Evolutionary conservation across 164 flowering plant genomes (phyloP).

Genomic region (Chimonanthus salicifolius): DNA sequence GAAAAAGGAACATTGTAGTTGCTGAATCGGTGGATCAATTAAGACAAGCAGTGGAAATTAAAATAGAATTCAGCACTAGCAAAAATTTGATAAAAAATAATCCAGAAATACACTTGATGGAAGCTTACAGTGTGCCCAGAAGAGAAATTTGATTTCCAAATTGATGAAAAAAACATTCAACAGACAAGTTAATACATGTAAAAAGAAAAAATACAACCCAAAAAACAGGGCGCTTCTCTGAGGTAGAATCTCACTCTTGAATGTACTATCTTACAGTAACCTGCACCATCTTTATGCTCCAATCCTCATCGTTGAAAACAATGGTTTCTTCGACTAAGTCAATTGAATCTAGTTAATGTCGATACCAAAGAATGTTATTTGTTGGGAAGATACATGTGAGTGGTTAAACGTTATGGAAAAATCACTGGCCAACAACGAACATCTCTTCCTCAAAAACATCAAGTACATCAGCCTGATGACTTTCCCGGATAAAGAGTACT

Average conservation of each 20-base stretch:
- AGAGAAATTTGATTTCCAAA: background rate
- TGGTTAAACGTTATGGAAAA: conserved; percentile 10
- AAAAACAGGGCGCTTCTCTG: background rate
- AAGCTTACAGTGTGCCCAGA: background rate
- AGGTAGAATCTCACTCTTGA: background rate
- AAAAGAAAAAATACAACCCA: background rate
- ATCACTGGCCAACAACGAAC: background rate
- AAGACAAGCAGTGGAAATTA: too few relatives aligned
- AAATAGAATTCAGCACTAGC: background rate
- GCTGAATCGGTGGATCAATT: too few relatives aligned
- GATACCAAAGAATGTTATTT: conserved; percentile 21
- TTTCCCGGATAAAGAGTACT: conserved; percentile 7
- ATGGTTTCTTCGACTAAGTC: background rate
- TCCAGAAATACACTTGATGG: conserved; percentile 2
- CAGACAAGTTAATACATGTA: background rate
- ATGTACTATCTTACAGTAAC: background rate
- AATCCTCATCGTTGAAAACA: too few relatives aligned
- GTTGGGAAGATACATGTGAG: conserved; percentile 8
- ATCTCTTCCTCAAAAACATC: background rate
- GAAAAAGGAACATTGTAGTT: too few relatives aligned
- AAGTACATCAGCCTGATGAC: background rate
- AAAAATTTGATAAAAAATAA: background rate
- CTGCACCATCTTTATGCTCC: too few relatives aligned
- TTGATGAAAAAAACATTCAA: background rate
- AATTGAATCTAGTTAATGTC: background rate